Conservation (phyloP, 1,139 yeast species). For the Blastobotrys persicus region DNA sequence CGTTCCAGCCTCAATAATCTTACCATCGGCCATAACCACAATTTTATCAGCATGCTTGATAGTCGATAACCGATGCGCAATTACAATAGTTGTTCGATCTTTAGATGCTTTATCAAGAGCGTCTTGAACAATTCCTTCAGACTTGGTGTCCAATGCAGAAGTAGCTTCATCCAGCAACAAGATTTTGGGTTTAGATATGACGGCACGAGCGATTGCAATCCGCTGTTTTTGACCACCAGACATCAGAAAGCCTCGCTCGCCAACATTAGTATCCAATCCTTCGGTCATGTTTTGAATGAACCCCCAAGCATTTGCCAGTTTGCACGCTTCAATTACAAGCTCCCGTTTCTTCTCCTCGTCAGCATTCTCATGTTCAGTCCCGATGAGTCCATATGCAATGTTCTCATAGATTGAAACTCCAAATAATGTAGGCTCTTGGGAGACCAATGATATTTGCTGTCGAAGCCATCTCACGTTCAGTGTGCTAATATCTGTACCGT, state of each 20-base stretch:
- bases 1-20: conserved; percentile 43
- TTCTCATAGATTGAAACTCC: conserved; percentile 79
- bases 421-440: conserved; percentile 82
- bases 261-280: conserved; percentile 53
- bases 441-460: conserved; percentile 75
- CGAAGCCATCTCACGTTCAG: conserved; percentile 72
- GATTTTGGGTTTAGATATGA: conserved; percentile 60
- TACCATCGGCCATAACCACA: conserved; percentile 44
- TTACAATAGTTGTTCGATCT: conserved; percentile 69
- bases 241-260: conserved; percentile 51
- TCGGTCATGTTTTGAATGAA: conserved; percentile 41
- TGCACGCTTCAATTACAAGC: conserved; percentile 38
- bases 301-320: conserved; percentile 44
- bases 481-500: conserved; percentile 59
- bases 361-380: conserved; percentile 53
- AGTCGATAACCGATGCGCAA: conserved; percentile 76
- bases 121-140: conserved; percentile 50
- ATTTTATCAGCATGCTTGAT: conserved; percentile 51
- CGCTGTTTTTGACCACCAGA: conserved; percentile 93
- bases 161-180: conserved; percentile 74
- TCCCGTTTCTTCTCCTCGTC: conserved; percentile 34
- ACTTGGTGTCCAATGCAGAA: conserved; percentile 69
- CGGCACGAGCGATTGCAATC: conserved; percentile 82
- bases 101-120: conserved; percentile 63
- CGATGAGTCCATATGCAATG: conserved; percentile 65